These are phyloP conservation scores for Microsporum canis DNA, from an alignment of 2,329 filamentous ascomycete species.

Conservation along the genomic window DNA sequence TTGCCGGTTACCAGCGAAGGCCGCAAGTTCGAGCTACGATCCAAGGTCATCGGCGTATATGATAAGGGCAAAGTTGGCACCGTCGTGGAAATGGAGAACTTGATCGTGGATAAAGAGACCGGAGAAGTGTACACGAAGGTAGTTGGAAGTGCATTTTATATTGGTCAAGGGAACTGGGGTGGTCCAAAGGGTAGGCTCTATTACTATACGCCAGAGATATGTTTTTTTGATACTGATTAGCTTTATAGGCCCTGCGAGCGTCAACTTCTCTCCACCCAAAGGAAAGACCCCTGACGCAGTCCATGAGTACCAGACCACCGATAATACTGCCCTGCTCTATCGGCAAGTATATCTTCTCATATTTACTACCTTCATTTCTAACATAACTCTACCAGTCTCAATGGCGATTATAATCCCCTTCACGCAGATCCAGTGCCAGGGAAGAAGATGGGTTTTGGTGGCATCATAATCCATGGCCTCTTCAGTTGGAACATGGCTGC, in stretches of 20 bases:
- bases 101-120: constrained; percentile 58
- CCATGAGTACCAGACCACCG: constrained; percentile 57
- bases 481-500: constrained; percentile 75
- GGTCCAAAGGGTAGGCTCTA: constrained; percentile 62
- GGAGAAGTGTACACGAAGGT: constrained; percentile 62
- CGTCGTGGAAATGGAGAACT: constrained; percentile 67
- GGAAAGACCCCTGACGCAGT: constrained; percentile 59
- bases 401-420: constrained; percentile 89
- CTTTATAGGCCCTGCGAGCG: constrained; percentile 49
- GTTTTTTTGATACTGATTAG: background rate
- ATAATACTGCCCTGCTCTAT: constrained; percentile 65
- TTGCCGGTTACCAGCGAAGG: constrained; percentile 62
- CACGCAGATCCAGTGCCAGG: constrained; percentile 80
- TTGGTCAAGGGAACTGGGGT: constrained; percentile 73
- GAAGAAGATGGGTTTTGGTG: constrained; percentile 81
- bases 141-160: constrained; percentile 62
- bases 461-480: constrained; percentile 77
- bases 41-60: constrained; percentile 72
- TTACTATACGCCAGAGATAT: background rate
- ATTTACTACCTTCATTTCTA: background rate
- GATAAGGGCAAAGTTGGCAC: constrained; percentile 79
- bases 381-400: constrained; percentile 46
- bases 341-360: constrained; percentile 31
- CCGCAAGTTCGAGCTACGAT: constrained; percentile 61
- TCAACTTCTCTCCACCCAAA: constrained; percentile 66